These are phyloP conservation scores for Triangularia verruculosa DNA, from an alignment of 2,329 filamentous ascomycete species.

Conservation along the genomic window DNA sequence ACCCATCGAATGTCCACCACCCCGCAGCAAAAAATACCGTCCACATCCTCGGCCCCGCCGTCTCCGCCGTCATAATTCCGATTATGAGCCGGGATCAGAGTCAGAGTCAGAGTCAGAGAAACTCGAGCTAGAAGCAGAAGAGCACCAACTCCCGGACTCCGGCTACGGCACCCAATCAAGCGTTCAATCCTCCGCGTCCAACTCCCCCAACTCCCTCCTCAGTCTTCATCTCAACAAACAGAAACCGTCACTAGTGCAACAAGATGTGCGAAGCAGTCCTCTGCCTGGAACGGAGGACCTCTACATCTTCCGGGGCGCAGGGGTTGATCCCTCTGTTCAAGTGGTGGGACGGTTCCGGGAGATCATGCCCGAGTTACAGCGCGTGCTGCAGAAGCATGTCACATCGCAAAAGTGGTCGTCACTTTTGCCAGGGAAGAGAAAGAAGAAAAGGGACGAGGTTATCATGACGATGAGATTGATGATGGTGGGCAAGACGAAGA, in stretches of 20 bases:
- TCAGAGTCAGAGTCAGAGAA: not conserved
- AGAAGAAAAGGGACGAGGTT: not conserved
- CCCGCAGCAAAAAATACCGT: not conserved
- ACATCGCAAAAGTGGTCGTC: not conserved
- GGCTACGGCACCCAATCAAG: not conserved
- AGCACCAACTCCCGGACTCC: not conserved
- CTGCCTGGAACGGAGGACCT: not conserved
- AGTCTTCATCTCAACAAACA: not conserved
- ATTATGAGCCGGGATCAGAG: not conserved
- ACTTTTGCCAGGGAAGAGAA: not conserved
- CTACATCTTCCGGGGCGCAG: not conserved
- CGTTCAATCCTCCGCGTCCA: not conserved
- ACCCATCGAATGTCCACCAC: not conserved
- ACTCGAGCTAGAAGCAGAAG: not conserved
- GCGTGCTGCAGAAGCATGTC: not conserved
- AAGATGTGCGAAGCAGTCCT: not conserved
- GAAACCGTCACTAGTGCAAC: not conserved
- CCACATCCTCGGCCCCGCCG: not conserved
- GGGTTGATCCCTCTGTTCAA: not conserved
- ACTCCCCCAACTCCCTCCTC: not conserved
- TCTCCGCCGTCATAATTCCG: not conserved
- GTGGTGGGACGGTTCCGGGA: not conserved
- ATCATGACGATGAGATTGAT: constrained; percentile 16
- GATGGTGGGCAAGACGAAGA: constrained; percentile 5
- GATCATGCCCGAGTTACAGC: not conserved